These are phyloP conservation scores for Rubia yunnanensis DNA, from an alignment of 257 asterid genomes.

Conservation along the genomic window DNA sequence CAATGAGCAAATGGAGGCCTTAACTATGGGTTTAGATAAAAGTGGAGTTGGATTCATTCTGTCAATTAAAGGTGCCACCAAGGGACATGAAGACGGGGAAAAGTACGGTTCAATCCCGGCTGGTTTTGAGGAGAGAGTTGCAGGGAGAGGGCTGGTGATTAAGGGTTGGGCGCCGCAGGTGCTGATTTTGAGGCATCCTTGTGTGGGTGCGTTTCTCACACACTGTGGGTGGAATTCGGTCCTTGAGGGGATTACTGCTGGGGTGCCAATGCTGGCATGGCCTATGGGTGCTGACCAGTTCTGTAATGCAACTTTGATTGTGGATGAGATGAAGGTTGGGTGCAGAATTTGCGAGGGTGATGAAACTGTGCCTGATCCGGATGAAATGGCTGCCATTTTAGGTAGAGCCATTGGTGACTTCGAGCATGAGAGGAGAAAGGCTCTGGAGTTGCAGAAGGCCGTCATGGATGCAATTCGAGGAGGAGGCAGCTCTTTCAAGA, in stretches of 20 bases:
- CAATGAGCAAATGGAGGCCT: constrained; percentile 45
- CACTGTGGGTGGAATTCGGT: constrained; percentile 82
- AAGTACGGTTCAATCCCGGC: constrained; percentile 38
- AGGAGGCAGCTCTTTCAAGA: constrained; percentile 47
- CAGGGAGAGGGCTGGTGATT: constrained; percentile 50
- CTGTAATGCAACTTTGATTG: constrained; percentile 45
- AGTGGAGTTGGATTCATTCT: constrained; percentile 47
- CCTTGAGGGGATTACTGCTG: constrained; percentile 40
- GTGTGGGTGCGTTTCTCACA: constrained; percentile 33
- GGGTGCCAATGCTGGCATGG: constrained; percentile 72
- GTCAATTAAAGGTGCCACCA: constrained; percentile 42
- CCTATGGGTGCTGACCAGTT: constrained; percentile 83
- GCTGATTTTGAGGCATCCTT: constrained; percentile 39
- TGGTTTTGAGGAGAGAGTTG: constrained; percentile 61
- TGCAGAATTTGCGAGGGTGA: constrained; percentile 56
- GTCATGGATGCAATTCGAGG: constrained; percentile 37
- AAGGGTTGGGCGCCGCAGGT: constrained; percentile 82
- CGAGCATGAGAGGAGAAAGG: constrained; percentile 18
- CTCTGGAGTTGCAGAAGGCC: constrained; percentile 17
- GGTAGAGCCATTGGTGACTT: constrained; percentile 21
- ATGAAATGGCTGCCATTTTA: constrained; percentile 26
- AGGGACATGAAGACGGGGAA: constrained; percentile 31
- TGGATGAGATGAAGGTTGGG: constrained; percentile 47
- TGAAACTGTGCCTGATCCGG: constrained; percentile 29
- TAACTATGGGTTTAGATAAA: constrained; percentile 41